Percentiles rank a stretch among this genome's conserved stretches.
phyloP scores from a whole-genome alignment of 257 asterid species.

The Solanum sparsipilum region DNA sequence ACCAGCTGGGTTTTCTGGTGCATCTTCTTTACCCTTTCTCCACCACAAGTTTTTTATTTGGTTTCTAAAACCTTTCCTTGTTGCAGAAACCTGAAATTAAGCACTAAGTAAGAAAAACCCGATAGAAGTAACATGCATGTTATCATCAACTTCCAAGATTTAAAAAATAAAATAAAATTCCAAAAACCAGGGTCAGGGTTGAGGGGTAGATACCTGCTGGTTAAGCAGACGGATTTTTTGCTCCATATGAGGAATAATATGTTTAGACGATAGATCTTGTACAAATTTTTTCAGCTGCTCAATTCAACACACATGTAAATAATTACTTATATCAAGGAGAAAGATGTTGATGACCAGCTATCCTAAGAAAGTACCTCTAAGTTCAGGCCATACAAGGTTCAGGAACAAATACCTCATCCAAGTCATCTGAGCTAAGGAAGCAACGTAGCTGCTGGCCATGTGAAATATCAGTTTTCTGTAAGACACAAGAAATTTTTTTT shows the following conservation, averaged over 20 bases:
- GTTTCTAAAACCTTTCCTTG: slow-evolving; percentile 95
- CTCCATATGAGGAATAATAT: slow-evolving; percentile 95
- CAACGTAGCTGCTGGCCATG: slow-evolving; percentile 37
- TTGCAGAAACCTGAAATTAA: slow-evolving; percentile 72
- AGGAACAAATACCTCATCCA: slow-evolving; percentile 55
- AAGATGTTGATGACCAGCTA: neutral
- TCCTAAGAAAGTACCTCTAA: neutral
- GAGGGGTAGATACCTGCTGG: slow-evolving; percentile 55
- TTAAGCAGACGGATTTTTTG: slow-evolving; percentile 77
- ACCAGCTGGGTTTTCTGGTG: slow-evolving; percentile 57
- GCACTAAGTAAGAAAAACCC: neutral
- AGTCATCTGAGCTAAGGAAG: slow-evolving; percentile 70
- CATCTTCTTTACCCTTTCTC: slow-evolving; percentile 98
- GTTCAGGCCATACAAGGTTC: slow-evolving; percentile 2
- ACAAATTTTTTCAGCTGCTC: slow-evolving; percentile 59
- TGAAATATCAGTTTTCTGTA: slow-evolving; percentile 46
- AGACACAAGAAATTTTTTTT: slow-evolving; percentile 5
- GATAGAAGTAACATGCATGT: neutral
- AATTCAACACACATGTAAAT: slow-evolving; percentile 4
- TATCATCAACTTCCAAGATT: neutral
- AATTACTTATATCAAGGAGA: neutral
- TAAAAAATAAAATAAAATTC: neutral
- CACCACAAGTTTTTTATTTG: slow-evolving; percentile 98
- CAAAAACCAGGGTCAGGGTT: neutral
- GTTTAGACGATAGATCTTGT: slow-evolving; percentile 86